These are phyloP conservation scores for Ascochyta rabiei DNA, from an alignment of 2,329 filamentous ascomycete species.

Conservation along the genomic window DNA sequence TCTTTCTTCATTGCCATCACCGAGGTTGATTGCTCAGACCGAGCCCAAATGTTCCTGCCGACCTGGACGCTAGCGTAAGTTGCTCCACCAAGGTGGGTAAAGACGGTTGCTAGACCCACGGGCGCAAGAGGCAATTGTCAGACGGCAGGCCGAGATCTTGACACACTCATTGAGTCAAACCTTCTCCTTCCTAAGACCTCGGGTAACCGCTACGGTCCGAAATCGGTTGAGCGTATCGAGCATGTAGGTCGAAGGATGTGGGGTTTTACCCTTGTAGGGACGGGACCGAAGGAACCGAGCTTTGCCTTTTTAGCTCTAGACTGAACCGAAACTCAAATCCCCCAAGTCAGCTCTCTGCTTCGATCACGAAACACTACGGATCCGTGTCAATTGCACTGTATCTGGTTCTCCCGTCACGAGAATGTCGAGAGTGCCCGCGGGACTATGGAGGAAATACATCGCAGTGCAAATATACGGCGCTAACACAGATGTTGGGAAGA, in stretches of 20 bases:
- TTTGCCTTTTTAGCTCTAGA: not conserved
- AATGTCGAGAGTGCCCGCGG: conserved; percentile 59
- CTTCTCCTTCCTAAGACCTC: conserved; percentile 8
- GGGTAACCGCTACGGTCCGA: conserved; percentile 19
- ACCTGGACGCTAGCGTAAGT: conserved; percentile 3
- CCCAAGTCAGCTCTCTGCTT: not conserved
- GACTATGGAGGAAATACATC: conserved; percentile 71
- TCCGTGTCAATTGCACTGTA: conserved; percentile 6
- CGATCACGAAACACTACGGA: not conserved
- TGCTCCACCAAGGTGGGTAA: conserved; percentile 5
- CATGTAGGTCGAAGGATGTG: conserved; percentile 7
- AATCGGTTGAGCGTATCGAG: conserved; percentile 14
- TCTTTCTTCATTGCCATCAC: conserved; percentile 6
- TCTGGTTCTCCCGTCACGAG: conserved; percentile 5
- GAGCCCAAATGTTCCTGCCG: conserved; percentile 9
- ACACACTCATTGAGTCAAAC: conserved; percentile 11
- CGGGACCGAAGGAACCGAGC: not conserved
- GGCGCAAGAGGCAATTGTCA: conserved; percentile 8
- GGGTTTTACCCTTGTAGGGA: too few relatives aligned
- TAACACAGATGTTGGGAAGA: conserved; percentile 86
- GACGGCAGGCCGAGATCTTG: conserved; percentile 1
- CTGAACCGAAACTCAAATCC: not conserved
- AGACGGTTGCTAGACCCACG: not conserved
- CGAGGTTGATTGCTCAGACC: not conserved
- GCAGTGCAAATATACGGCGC: conserved; percentile 80